Evolutionary conservation across 2,329 filamentous ascomycete genomes (phyloP).

Genomic region (Xylaria sp.): DNA sequence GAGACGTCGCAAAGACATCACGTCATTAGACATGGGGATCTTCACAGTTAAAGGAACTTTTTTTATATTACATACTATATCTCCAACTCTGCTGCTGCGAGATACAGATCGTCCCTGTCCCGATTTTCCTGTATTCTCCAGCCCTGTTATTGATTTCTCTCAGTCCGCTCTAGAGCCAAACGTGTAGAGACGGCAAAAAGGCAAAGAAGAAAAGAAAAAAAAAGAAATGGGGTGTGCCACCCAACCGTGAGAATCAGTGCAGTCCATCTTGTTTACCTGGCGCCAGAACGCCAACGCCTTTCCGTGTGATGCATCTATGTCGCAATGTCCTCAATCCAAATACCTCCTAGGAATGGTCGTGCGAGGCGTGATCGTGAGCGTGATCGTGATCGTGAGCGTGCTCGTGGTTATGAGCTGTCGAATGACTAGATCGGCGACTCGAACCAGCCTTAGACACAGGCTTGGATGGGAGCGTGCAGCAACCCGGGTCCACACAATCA

Average conservation of each 20-base stretch:
- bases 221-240: background rate
- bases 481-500: conserved; percentile 53
- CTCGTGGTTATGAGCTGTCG: conserved; percentile 42
- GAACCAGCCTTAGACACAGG: conserved; percentile 40
- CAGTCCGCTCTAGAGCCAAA: background rate
- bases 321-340: conserved; percentile 7
- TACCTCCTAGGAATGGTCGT: conserved; percentile 21
- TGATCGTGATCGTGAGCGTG: conserved; percentile 41
- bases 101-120: conserved; percentile 1
- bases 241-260: conserved; percentile 1
- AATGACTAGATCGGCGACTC: conserved; percentile 43
- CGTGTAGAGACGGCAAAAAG: background rate
- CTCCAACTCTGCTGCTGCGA: background rate
- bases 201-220: background rate
- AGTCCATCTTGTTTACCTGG: conserved; percentile 10
- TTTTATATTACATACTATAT: conserved; percentile 14
- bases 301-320: conserved; percentile 10
- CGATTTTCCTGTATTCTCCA: conserved; percentile 5
- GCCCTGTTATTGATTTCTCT: background rate
- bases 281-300: conserved; percentile 16
- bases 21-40: background rate
- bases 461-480: conserved; percentile 45
- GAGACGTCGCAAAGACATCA: background rate
- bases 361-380: conserved; percentile 36
- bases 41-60: background rate